Evolutionary conservation across 768 basidiomycete genomes (phyloP).

Genomic region (Russula earlei): DNA sequence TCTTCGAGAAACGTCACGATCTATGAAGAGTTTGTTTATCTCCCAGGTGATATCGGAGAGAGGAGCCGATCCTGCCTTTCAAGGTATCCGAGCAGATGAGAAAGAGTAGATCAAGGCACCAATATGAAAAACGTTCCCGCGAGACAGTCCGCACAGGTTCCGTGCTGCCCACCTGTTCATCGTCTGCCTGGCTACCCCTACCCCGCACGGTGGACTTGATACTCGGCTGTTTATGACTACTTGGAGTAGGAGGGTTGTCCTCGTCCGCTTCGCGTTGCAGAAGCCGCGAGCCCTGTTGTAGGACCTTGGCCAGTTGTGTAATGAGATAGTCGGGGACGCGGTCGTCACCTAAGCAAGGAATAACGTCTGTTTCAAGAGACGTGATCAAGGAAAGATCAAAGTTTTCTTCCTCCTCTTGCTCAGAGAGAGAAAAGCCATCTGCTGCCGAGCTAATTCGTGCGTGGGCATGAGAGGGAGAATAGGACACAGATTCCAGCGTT

Average conservation of each 20-base stretch:
- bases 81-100: conserved; percentile 62
- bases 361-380: conserved; percentile 69
- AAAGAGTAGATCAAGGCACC: conserved; percentile 86
- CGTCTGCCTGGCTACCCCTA: background rate
- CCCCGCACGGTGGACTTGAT: conserved; percentile 1
- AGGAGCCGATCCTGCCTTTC: conserved; percentile 35
- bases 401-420: conserved; percentile 71
- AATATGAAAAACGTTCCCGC: conserved; percentile 82
- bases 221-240: conserved; percentile 18
- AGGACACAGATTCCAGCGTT: background rate
- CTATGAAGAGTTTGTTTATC: conserved; percentile 29
- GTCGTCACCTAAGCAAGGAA: conserved; percentile 61
- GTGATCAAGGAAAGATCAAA: conserved; percentile 78
- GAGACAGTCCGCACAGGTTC: conserved; percentile 46
- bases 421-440: conserved; percentile 48
- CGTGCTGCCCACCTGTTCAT: conserved; percentile 34
- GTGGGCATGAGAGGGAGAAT: background rate
- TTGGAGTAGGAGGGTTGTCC: conserved; percentile 1
- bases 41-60: background rate
- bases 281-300: conserved; percentile 64
- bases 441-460: conserved; percentile 39
- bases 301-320: conserved; percentile 53
- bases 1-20: conserved; percentile 48
- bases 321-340: conserved; percentile 67
- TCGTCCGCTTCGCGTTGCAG: conserved; percentile 19